These are phyloP conservation scores for Pyronema domesticum DNA, from an alignment of 495 filamentous ascomycete species.

Conservation along the genomic window DNA sequence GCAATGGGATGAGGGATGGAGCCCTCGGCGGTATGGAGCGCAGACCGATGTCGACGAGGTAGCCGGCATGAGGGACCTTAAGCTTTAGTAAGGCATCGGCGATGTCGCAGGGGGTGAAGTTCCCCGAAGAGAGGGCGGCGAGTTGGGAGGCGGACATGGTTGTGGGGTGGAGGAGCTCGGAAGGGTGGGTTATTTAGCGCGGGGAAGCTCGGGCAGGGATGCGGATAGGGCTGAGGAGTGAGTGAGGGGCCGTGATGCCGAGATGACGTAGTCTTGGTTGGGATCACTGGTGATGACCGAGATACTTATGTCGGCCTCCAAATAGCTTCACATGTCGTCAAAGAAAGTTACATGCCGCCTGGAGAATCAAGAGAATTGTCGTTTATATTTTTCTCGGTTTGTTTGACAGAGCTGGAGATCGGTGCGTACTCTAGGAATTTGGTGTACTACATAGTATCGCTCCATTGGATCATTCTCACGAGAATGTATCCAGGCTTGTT, in stretches of 20 bases:
- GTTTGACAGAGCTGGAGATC: too few species aligned
- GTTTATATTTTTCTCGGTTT: too few species aligned
- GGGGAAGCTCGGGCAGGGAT: background rate
- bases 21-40: background rate
- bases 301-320: too few species aligned
- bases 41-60: slow-evolving; percentile 42
- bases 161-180: background rate
- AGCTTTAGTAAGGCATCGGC: slow-evolving; percentile 47
- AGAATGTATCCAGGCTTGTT: too few species aligned
- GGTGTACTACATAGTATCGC: too few species aligned
- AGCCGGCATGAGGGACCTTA: slow-evolving; percentile 39
- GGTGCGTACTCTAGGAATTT: too few species aligned
- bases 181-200: background rate
- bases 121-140: background rate
- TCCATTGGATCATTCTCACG: too few species aligned
- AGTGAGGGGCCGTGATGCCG: background rate
- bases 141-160: background rate
- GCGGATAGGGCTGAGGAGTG: background rate
- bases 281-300: too few species aligned
- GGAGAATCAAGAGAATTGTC: too few species aligned
- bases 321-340: too few species aligned
- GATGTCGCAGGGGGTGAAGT: slow-evolving; percentile 21
- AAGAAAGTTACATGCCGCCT: too few species aligned
- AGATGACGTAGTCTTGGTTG: too few species aligned
- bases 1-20: background rate